These are phyloP conservation scores for Plectosphaerella cucumerina DNA, from an alignment of 2,329 filamentous ascomycete genomes.

Conservation along the genomic window DNA sequence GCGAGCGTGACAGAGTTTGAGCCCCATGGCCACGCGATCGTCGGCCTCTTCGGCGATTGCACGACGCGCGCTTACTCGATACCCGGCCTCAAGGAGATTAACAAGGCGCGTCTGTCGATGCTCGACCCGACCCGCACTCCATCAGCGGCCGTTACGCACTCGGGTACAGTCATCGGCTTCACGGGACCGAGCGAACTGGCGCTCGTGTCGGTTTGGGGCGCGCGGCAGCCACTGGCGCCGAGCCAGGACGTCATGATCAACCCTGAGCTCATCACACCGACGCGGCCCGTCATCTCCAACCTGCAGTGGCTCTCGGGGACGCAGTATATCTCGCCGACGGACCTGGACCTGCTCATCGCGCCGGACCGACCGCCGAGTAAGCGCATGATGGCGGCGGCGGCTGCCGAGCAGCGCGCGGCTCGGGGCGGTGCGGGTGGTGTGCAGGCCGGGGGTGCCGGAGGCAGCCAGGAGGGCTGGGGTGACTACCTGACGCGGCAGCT, in stretches of 20 bases:
- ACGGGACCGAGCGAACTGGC: slow-evolving; percentile 82
- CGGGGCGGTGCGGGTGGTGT: slow-evolving; percentile 29
- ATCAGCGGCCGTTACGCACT: slow-evolving; percentile 66
- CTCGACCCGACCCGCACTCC: slow-evolving; percentile 70
- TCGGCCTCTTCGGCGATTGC: slow-evolving; percentile 82
- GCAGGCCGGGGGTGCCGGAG: slow-evolving; percentile 15
- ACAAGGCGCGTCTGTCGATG: slow-evolving; percentile 59
- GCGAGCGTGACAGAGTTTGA: slow-evolving; percentile 74
- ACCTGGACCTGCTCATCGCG: slow-evolving; percentile 87
- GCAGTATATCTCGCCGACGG: slow-evolving; percentile 79
- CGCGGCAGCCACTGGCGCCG: slow-evolving; percentile 59
- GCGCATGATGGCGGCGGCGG: slow-evolving; percentile 77
- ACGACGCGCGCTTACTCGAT: slow-evolving; percentile 77
- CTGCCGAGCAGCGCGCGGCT: slow-evolving; percentile 65
- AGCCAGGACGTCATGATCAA: slow-evolving; percentile 75
- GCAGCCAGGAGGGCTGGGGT: slow-evolving; percentile 59
- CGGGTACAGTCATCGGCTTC: slow-evolving; percentile 84
- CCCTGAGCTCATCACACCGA: slow-evolving; percentile 65
- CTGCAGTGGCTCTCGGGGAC: slow-evolving; percentile 96
- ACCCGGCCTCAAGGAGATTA: slow-evolving; percentile 84
- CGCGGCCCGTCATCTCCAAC: slow-evolving; percentile 89
- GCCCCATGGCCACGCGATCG: slow-evolving; percentile 70
- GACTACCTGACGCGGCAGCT: slow-evolving; percentile 84
- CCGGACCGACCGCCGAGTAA: slow-evolving; percentile 85
- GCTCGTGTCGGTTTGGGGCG: slow-evolving; percentile 80